Evolutionary conservation across 163 green algal species (phyloP).

Genomic region (Prototheca stagnorum): DNA sequence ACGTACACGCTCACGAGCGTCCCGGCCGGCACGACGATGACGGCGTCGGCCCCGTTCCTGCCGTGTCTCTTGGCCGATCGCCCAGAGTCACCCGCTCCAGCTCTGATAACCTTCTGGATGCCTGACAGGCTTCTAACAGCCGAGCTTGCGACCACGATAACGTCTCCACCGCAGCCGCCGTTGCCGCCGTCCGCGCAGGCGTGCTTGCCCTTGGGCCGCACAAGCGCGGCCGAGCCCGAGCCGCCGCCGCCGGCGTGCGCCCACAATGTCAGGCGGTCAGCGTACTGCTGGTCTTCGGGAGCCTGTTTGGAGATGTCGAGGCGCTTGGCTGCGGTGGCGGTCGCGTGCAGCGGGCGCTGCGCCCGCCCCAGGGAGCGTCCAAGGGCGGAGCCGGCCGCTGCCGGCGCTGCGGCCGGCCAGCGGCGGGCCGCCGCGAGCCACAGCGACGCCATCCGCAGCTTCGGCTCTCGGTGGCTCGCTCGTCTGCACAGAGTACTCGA

Average conservation of each 20-base stretch:
- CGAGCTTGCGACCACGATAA: background rate
- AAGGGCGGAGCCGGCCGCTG: background rate
- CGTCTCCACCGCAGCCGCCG: background rate
- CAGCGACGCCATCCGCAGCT: too few species aligned
- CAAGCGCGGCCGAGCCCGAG: background rate
- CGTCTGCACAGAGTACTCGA: too few species aligned
- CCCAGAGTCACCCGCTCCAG: background rate
- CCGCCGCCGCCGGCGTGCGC: background rate
- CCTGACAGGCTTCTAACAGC: background rate
- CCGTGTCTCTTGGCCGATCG: background rate
- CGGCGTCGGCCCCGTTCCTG: background rate
- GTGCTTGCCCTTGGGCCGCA: background rate
- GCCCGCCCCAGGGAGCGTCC: background rate
- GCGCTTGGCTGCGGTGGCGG: too few species aligned
- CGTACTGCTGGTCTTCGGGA: background rate
- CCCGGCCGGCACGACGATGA: conserved; percentile 15
- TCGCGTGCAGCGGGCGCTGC: background rate
- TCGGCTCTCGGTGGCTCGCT: too few species aligned
- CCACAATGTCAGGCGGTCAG: background rate
- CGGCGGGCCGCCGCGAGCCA: too few species aligned
- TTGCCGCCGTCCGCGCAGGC: background rate
- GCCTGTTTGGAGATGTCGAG: too few species aligned
- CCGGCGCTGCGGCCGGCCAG: background rate
- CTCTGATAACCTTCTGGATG: background rate
- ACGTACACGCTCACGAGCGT: conserved; percentile 9